Conservation (phyloP, 2,329 filamentous ascomycete genomes). For the Phialophora chinensis region DNA sequence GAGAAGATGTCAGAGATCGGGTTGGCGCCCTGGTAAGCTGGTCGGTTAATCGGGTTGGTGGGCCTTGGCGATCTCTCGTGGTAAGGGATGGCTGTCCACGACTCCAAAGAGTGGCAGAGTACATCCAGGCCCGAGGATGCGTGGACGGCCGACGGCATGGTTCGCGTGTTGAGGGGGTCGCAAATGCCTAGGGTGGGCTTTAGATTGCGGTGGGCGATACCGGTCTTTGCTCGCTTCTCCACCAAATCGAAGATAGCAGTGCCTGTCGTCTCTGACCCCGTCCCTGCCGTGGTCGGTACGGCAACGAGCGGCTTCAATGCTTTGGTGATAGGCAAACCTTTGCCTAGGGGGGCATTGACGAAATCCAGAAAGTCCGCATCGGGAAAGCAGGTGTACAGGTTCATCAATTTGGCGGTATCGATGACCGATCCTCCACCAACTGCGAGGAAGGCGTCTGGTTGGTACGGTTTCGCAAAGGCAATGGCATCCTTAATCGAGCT, state of each 20-base stretch:
- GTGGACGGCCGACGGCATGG: constrained; percentile 94
- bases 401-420: constrained; percentile 98
- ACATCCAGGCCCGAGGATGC: constrained; percentile 92
- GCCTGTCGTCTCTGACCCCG: constrained; percentile 91
- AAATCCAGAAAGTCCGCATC: constrained; percentile 96
- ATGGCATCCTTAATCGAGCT: constrained; percentile 92
- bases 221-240: constrained; percentile 88
- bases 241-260: constrained; percentile 98
- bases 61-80: constrained; percentile 83
- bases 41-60: constrained; percentile 84
- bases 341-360: constrained; percentile 91
- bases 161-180: constrained; percentile 85
- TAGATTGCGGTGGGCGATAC: constrained; percentile 90
- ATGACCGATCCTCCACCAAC: constrained; percentile 95
- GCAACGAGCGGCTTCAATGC: constrained; percentile 78
- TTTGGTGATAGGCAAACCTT: constrained; percentile 75
- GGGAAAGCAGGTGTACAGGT: constrained; percentile 88
- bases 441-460: constrained; percentile 87
- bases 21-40: constrained; percentile 96
- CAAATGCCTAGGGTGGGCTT: constrained; percentile 93
- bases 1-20: constrained; percentile 98
- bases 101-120: constrained; percentile 92
- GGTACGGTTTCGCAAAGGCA: constrained; percentile 77
- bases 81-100: constrained; percentile 97
- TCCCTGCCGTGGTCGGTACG: constrained; percentile 84